A percentile compares a stretch with the other conserved stretches of the same genome.
phyloP scores from a whole-genome alignment of 345 rosid species.

The thale cress (Arabidopsis thaliana) region DNA sequence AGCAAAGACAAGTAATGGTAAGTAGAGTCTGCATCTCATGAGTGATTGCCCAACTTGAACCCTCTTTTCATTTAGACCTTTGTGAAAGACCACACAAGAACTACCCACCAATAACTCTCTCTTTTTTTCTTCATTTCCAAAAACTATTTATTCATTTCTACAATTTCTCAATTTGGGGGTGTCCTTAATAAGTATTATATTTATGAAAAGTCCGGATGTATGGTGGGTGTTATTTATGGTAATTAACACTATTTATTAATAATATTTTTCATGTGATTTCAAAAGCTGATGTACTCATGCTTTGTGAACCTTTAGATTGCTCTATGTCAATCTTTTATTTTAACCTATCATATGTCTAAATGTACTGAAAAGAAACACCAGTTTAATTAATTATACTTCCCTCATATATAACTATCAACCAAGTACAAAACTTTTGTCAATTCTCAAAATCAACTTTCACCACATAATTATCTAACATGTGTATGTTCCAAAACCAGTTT shows the following conservation, averaged over 20 bases:
- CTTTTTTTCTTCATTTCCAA: neutral
- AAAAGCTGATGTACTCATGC: slow-evolving; percentile 30
- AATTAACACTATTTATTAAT: slow-evolving; percentile 22
- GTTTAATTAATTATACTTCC: neutral
- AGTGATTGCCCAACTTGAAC: slow-evolving; percentile 47
- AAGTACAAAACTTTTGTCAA: slow-evolving; percentile 32
- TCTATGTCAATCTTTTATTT: slow-evolving; percentile 1
- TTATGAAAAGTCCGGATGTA: slow-evolving; percentile 37
- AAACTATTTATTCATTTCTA: neutral
- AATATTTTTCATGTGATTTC: slow-evolving; percentile 31
- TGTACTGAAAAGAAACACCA: slow-evolving; percentile 1
- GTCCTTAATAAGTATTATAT: slow-evolving; percentile 38
- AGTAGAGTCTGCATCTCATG: slow-evolving; percentile 50
- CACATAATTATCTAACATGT: neutral
- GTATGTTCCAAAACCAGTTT: slow-evolving; percentile 19
- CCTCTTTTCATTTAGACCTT: slow-evolving; percentile 43
- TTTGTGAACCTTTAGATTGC: slow-evolving; percentile 31
- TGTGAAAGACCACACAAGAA: slow-evolving; percentile 47
- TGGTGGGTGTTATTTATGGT: slow-evolving; percentile 42
- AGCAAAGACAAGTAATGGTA: slow-evolving; percentile 47
- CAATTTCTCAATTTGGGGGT: slow-evolving; percentile 34
- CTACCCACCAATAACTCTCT: slow-evolving; percentile 26
- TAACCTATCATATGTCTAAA: slow-evolving; percentile 13
- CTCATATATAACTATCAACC: slow-evolving; percentile 1
- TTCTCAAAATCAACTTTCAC: slow-evolving; percentile 12